phyloP scores from a whole-genome alignment of 2,329 filamentous ascomycete genomes.

The Penicillium sp. region DNA sequence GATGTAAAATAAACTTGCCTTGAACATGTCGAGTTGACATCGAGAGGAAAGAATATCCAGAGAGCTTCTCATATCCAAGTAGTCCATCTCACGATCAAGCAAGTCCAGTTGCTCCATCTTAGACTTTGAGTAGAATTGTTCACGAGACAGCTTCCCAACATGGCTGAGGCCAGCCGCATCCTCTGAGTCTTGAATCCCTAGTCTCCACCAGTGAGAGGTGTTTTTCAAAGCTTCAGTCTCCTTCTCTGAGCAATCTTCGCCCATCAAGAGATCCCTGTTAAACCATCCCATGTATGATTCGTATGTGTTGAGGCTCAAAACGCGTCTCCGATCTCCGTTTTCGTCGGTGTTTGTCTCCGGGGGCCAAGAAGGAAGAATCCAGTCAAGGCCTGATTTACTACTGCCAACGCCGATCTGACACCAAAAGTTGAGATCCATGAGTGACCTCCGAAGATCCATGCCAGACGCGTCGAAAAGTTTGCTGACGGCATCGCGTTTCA shows the following conservation, averaged over 20 bases:
- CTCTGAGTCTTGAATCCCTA: slow-evolving; percentile 66
- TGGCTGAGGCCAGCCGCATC: slow-evolving; percentile 45
- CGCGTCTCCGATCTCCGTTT: slow-evolving; percentile 70
- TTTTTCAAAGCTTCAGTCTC: slow-evolving; percentile 69
- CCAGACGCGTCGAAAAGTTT: slow-evolving; percentile 71
- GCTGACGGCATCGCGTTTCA: slow-evolving; percentile 69
- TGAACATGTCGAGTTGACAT: slow-evolving; percentile 30
- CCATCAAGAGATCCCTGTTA: slow-evolving; percentile 61
- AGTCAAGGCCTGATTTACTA: slow-evolving; percentile 82
- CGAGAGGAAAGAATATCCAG: slow-evolving; percentile 40
- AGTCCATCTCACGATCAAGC: slow-evolving; percentile 32
- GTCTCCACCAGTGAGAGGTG: slow-evolving; percentile 68
- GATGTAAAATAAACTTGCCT: slow-evolving; percentile 30
- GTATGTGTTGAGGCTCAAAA: slow-evolving; percentile 83
- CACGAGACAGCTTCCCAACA: slow-evolving; percentile 25
- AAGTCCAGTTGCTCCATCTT: slow-evolving; percentile 31
- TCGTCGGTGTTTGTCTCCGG: slow-evolving; percentile 70
- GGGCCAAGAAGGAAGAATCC: slow-evolving; percentile 82
- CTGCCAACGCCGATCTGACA: slow-evolving; percentile 96
- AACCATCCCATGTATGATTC: slow-evolving; percentile 76
- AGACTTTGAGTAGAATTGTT: slow-evolving; percentile 15
- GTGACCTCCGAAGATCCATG: slow-evolving; percentile 76
- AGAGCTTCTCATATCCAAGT: slow-evolving; percentile 40
- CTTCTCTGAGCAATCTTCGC: slow-evolving; percentile 45
- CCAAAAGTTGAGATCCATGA: slow-evolving; percentile 91